Evolutionary conservation across 1,284 basidiomycete species (phyloP).

Genomic region (Apiotrichum montevideense): DNA sequence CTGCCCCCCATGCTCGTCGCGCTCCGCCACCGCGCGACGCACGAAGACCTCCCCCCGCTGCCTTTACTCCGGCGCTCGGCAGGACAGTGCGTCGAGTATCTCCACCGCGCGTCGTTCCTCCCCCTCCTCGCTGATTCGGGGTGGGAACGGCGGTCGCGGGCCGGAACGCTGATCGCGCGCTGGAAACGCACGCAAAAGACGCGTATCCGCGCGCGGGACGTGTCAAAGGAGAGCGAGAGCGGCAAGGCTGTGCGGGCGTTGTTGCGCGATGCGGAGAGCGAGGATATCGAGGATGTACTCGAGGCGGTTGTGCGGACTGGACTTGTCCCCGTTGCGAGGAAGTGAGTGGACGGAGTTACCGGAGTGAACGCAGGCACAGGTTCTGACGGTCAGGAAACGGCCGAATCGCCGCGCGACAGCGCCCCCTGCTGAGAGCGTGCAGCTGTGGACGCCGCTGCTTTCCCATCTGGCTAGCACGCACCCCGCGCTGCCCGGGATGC

Average conservation of each 20-base stretch:
- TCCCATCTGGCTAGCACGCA: neutral
- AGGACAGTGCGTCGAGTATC: conserved; percentile 55
- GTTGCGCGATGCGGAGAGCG: conserved; percentile 42
- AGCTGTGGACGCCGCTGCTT: conserved; percentile 26
- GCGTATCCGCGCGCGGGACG: conserved; percentile 58
- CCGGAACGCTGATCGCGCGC: conserved; percentile 38
- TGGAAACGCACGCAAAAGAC: conserved; percentile 45
- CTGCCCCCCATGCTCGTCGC: conserved; percentile 90
- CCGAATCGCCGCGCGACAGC: conserved; percentile 6
- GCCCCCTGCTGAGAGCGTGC: conserved; percentile 34
- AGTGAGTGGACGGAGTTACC: conserved; percentile 51
- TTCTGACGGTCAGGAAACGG: conserved; percentile 14
- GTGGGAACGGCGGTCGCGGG: conserved; percentile 49
- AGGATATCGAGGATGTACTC: conserved; percentile 60
- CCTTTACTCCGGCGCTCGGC: conserved; percentile 70
- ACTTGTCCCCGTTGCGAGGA: conserved; percentile 73
- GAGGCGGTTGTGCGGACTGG: conserved; percentile 59
- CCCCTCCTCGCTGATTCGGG: conserved; percentile 52
- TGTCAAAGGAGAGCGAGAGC: conserved; percentile 61
- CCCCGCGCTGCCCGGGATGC: neutral
- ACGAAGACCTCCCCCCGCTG: conserved; percentile 87
- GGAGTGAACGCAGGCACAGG: no score
- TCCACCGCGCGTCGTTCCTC: conserved; percentile 69
- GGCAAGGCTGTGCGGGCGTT: conserved; percentile 33
- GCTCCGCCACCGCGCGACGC: conserved; percentile 87